Percentiles rank a stretch among this genome's conserved stretches.
Evolutionary conservation across 176 grass and related monocot genomes (phyloP).

Genomic region (Saccharum spontaneum): DNA sequence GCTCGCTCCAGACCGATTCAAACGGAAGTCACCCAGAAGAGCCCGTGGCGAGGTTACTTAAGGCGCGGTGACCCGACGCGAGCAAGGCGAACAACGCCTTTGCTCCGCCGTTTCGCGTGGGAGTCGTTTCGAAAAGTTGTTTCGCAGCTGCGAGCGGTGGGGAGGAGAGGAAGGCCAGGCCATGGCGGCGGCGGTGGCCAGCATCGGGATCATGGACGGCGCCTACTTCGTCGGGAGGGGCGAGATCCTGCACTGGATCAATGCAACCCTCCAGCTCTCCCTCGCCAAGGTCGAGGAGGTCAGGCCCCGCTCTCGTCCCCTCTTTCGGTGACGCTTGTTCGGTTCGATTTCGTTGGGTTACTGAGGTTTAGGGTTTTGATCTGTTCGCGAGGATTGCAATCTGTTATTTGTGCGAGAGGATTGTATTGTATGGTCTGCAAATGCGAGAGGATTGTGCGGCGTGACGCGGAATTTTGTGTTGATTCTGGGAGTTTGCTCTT

Average conservation of each 20-base stretch:
- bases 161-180: neutral
- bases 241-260: slow-evolving; percentile 93
- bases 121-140: slow-evolving; percentile 49
- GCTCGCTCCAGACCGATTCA: slow-evolving; percentile 2
- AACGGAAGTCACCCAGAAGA: neutral
- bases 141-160: slow-evolving; percentile 16
- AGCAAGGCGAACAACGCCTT: neutral
- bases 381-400: neutral
- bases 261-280: slow-evolving; percentile 77
- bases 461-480: neutral
- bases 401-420: neutral
- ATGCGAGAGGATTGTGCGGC: neutral
- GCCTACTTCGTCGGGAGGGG: slow-evolving; percentile 93
- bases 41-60: neutral
- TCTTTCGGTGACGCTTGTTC: neutral
- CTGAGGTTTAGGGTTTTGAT: neutral
- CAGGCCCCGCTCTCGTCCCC: neutral
- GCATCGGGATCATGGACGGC: slow-evolving; percentile 89
- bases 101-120: neutral
- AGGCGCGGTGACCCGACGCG: slow-evolving; percentile 12
- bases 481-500: neutral
- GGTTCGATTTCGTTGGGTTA: neutral
- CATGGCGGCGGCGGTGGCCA: slow-evolving; percentile 55
- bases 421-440: neutral
- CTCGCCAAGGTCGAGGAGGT: slow-evolving; percentile 95